Evolutionary conservation across 192 early-diverging fungal species (phyloP).

Genomic region (Linnemannia elongata): DNA sequence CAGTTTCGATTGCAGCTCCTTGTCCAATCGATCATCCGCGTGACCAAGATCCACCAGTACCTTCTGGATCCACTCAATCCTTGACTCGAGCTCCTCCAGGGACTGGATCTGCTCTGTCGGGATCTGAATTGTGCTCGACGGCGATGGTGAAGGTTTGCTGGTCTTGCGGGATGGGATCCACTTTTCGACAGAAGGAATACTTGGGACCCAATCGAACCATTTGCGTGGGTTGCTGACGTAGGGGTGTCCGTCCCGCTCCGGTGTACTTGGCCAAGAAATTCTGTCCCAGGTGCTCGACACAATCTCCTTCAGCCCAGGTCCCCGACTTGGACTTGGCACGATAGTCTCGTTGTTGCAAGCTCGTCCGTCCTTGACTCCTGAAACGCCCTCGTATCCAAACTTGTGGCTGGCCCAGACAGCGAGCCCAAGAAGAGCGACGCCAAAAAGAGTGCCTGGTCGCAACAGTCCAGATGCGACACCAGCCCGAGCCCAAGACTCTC

Average conservation of each 20-base stretch:
- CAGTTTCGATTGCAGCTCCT: constrained; percentile 12
- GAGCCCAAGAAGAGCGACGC: constrained; percentile 14
- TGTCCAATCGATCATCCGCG: constrained; percentile 18
- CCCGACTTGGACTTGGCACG: neutral
- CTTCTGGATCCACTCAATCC: constrained; percentile 44
- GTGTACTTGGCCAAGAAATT: neutral
- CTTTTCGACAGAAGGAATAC: constrained; percentile 18
- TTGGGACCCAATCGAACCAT: constrained; percentile 36
- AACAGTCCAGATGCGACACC: constrained; percentile 25
- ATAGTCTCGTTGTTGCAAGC: constrained; percentile 8
- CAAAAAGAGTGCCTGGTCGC: constrained; percentile 36
- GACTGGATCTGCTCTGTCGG: constrained; percentile 36
- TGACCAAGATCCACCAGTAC: constrained; percentile 15
- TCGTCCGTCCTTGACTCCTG: neutral
- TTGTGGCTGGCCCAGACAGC: constrained; percentile 10
- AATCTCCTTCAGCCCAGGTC: neutral
- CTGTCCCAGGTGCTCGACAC: constrained; percentile 20
- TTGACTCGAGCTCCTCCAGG: constrained; percentile 33
- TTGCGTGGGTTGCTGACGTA: neutral
- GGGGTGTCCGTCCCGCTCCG: neutral
- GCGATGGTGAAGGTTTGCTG: neutral
- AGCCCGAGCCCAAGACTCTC: constrained; percentile 6
- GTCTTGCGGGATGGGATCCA: constrained; percentile 23
- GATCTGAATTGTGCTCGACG: constrained; percentile 18
- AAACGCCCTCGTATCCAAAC: constrained; percentile 1